Conservation (phyloP, 768 basidiomycete genomes). For the Pisolithus marmoratus region DNA sequence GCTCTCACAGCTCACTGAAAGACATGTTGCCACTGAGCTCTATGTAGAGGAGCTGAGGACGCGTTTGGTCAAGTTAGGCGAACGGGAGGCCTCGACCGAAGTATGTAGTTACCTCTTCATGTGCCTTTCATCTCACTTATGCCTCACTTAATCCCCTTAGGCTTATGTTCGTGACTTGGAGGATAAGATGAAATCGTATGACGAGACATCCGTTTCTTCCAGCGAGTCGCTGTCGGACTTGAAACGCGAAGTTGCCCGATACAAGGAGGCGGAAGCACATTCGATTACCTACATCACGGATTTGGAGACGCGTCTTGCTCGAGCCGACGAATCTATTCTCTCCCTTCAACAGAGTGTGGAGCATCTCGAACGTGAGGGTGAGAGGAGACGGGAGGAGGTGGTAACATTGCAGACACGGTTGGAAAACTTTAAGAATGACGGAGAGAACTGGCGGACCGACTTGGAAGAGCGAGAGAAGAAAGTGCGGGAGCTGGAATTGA, state of each 20-base stretch:
- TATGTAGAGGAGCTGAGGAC: slow-evolving; percentile 83
- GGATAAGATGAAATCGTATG: slow-evolving; percentile 80
- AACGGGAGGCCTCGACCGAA: slow-evolving; percentile 90
- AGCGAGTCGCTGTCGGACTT: slow-evolving; percentile 79
- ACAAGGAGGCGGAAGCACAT: slow-evolving; percentile 69
- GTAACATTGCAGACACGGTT: slow-evolving; percentile 65
- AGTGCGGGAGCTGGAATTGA: slow-evolving; percentile 70
- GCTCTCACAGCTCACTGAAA: slow-evolving; percentile 54
- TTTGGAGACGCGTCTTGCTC: slow-evolving; percentile 74
- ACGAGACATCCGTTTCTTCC: slow-evolving; percentile 72
- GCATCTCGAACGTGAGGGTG: slow-evolving; percentile 69
- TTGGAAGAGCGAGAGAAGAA: slow-evolving; percentile 77
- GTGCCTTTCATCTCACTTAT: slow-evolving; percentile 1
- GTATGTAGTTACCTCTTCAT: slow-evolving; percentile 35
- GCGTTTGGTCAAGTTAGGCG: slow-evolving; percentile 75
- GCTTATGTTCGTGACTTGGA: slow-evolving; percentile 93
- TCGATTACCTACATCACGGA: slow-evolving; percentile 79
- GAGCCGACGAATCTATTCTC: slow-evolving; percentile 73
- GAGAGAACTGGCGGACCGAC: slow-evolving; percentile 78
- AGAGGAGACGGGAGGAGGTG: slow-evolving; percentile 67
- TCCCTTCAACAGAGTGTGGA: slow-evolving; percentile 67
- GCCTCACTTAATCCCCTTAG: slow-evolving; percentile 34
- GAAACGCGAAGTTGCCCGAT: slow-evolving; percentile 72
- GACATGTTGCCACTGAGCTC: slow-evolving; percentile 73
- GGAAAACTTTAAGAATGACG: slow-evolving; percentile 62